Conservation (phyloP, 2,329 filamentous ascomycete species). For the Cladosporium sphaerospermum region DNA sequence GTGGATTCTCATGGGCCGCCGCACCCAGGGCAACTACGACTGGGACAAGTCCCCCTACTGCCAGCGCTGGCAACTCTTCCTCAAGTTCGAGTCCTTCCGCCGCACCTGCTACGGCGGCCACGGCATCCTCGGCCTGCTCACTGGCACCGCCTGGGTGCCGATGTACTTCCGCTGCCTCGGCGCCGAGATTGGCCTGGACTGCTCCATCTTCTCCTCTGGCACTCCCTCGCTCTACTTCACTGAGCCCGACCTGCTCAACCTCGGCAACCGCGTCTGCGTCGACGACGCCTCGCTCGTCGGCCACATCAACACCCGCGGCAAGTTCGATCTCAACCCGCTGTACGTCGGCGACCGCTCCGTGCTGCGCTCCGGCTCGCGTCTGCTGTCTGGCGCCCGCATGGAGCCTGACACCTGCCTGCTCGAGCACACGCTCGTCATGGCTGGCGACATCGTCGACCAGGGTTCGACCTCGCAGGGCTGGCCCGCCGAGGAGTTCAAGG, state of each 20-base stretch:
- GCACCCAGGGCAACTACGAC: conserved; percentile 49
- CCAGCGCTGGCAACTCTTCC: conserved; percentile 53
- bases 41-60: conserved; percentile 52
- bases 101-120: conserved; percentile 45
- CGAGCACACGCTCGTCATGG: conserved; percentile 54
- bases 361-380: conserved; percentile 45
- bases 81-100: conserved; percentile 47
- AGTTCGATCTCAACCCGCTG: conserved; percentile 50
- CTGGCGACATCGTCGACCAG: conserved; percentile 49
- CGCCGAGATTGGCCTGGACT: conserved; percentile 49
- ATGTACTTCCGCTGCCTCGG: conserved; percentile 51
- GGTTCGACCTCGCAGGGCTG: conserved; percentile 50
- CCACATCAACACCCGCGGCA: conserved; percentile 53
- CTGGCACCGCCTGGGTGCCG: conserved; percentile 48
- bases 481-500: conserved; percentile 43
- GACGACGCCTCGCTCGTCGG: conserved; percentile 53
- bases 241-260: conserved; percentile 50
- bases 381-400: conserved; percentile 51
- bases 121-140: conserved; percentile 49
- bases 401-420: conserved; percentile 47
- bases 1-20: conserved; percentile 48
- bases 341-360: conserved; percentile 48
- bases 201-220: conserved; percentile 50
- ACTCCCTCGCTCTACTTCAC: conserved; percentile 50
- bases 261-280: conserved; percentile 49